Evolutionary conservation across 2,329 filamentous ascomycete species (phyloP).

Genomic region (Tolypocladium nubicola): DNA sequence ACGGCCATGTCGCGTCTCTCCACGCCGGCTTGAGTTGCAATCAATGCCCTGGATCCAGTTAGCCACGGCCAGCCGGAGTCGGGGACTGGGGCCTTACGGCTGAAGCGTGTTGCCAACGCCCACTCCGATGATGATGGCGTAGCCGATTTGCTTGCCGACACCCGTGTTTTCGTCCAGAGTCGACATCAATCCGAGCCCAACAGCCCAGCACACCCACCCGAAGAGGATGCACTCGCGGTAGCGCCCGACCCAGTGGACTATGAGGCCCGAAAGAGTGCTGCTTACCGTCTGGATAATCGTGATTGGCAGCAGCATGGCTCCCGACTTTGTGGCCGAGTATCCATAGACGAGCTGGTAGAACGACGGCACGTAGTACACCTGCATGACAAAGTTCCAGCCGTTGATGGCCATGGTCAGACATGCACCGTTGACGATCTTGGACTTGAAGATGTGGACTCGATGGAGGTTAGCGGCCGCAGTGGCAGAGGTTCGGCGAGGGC

Average conservation of each 20-base stretch:
- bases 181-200: conserved; percentile 41
- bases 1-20: conserved; percentile 34
- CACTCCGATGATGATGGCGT: conserved; percentile 38
- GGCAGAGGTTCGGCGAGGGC: neutral
- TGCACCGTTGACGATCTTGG: conserved; percentile 40
- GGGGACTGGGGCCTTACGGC: conserved; percentile 20
- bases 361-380: conserved; percentile 36
- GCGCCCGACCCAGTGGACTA: conserved; percentile 40
- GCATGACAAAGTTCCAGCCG: conserved; percentile 49
- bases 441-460: conserved; percentile 41
- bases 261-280: conserved; percentile 38
- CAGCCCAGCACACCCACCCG: conserved; percentile 40
- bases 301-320: conserved; percentile 29
- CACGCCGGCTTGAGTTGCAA: conserved; percentile 47
- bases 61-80: conserved; percentile 1
- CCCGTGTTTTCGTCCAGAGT: conserved; percentile 36
- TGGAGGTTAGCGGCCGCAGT: neutral
- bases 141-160: conserved; percentile 43
- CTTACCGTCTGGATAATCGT: conserved; percentile 33
- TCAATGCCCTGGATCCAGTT: conserved; percentile 21
- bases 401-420: conserved; percentile 48
- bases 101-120: conserved; percentile 43
- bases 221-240: conserved; percentile 44
- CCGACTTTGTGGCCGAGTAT: conserved; percentile 30
- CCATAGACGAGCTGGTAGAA: conserved; percentile 36